Evolutionary conservation across 2,329 filamentous ascomycete genomes (phyloP).

Genomic region (Nemania serpens): DNA sequence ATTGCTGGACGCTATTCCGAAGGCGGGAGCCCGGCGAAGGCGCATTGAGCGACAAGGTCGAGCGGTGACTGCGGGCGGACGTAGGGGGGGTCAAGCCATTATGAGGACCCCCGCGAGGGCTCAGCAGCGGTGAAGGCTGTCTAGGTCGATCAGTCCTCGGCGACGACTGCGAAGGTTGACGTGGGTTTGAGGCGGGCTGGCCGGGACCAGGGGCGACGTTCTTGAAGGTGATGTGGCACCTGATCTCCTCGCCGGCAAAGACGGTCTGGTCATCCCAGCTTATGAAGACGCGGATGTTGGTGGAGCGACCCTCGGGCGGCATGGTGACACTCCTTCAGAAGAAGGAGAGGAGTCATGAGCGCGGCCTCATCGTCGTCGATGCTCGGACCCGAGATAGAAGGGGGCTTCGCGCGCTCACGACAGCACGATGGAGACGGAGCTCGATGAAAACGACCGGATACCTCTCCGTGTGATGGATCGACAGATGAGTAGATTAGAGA

Average conservation of each 20-base stretch:
- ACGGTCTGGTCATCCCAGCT: conserved; percentile 93
- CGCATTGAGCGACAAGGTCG: conserved; percentile 67
- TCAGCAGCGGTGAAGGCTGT: conserved; percentile 50
- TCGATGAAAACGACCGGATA: too few species aligned
- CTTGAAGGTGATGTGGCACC: conserved; percentile 95
- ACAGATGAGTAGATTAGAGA: too few species aligned
- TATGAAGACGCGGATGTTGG: conserved; percentile 93
- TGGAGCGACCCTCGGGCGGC: conserved; percentile 51
- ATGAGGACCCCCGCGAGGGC: conserved; percentile 47
- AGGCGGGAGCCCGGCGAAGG: conserved; percentile 52
- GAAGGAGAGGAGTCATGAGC: conserved; percentile 41
- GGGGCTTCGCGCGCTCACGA: conserved; percentile 12
- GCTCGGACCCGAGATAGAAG: neutral
- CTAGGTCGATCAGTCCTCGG: conserved; percentile 44
- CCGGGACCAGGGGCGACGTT: conserved; percentile 67
- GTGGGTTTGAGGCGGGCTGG: conserved; percentile 33
- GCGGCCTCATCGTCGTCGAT: conserved; percentile 36
- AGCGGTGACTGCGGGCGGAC: conserved; percentile 63
- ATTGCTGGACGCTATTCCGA: conserved; percentile 54
- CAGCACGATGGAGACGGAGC: conserved; percentile 9
- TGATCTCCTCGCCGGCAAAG: conserved; percentile 94
- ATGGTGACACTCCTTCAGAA: conserved; percentile 49
- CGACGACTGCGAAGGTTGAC: conserved; percentile 35
- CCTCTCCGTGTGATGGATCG: too few species aligned
- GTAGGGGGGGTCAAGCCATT: conserved; percentile 53